A percentile compares a stretch with the other conserved stretches of the same genome.
These are phyloP conservation scores for Kwoniella dendrophila DNA, from an alignment of 768 basidiomycete species.

Conservation along the genomic window DNA sequence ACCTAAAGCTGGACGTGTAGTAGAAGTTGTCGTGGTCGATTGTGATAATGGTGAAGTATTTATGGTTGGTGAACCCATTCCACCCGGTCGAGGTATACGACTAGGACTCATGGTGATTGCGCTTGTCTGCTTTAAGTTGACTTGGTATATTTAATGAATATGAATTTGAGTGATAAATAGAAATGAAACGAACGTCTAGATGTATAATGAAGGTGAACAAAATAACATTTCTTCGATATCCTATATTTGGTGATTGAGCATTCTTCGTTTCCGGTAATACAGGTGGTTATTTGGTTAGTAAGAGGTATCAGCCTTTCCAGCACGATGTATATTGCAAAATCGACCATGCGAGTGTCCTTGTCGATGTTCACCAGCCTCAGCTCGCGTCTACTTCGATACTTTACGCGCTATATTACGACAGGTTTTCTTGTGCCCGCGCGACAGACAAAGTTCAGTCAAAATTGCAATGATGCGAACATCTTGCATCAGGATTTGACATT, in stretches of 20 bases:
- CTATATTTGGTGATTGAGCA: background rate
- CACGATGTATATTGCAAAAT: conserved; percentile 5
- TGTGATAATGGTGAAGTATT: conserved; percentile 15
- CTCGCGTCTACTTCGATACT: conserved; percentile 6
- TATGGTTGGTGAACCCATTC: conserved; percentile 5
- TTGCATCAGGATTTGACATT: background rate
- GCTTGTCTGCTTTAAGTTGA: too few species aligned
- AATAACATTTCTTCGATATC: background rate
- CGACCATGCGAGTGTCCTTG: conserved; percentile 17
- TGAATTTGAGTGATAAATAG: background rate
- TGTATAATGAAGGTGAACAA: conserved; percentile 3
- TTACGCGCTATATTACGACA: conserved; percentile 1
- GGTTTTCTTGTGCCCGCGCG: background rate
- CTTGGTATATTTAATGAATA: too few species aligned
- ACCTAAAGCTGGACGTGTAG: conserved; percentile 10
- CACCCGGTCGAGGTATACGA: conserved; percentile 39
- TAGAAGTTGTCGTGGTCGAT: background rate
- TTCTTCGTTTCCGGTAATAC: too few species aligned
- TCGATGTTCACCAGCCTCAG: conserved; percentile 18
- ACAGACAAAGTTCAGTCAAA: conserved; percentile 1
- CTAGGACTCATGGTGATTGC: conserved; percentile 33
- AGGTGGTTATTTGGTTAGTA: background rate
- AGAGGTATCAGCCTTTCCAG: conserved; percentile 16
- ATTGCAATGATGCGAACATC: background rate
- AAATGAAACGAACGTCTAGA: background rate